Evolutionary conservation across 2,329 filamentous ascomycete genomes (phyloP).

Genomic region (Colletotrichum nymphaeae): DNA sequence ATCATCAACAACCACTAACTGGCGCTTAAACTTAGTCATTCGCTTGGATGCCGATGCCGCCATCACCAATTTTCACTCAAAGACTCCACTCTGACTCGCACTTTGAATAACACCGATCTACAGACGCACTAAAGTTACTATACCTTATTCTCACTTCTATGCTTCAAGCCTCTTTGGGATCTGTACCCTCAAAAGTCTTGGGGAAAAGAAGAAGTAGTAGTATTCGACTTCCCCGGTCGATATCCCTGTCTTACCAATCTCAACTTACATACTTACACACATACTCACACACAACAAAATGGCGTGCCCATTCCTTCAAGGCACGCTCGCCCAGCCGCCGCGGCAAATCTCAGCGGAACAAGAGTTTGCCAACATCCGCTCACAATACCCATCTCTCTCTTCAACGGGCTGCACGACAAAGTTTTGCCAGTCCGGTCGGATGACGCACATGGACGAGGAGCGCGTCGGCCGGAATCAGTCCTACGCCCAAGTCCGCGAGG

Average conservation of each 20-base stretch:
- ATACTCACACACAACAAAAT: slow-evolving; percentile 1
- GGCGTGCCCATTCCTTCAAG: slow-evolving; percentile 32
- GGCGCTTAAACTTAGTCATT: slow-evolving; percentile 21
- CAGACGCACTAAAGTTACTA: neutral
- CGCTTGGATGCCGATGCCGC: slow-evolving; percentile 15
- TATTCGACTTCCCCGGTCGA: neutral
- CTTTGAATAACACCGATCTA: neutral
- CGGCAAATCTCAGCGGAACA: slow-evolving; percentile 23
- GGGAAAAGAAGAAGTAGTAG: neutral
- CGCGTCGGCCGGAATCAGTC: slow-evolving; percentile 32
- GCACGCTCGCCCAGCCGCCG: slow-evolving; percentile 24
- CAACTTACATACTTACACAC: neutral
- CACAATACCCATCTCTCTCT: slow-evolving; percentile 23
- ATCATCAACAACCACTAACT: neutral
- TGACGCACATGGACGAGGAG: slow-evolving; percentile 33
- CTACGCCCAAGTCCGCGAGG: slow-evolving; percentile 32
- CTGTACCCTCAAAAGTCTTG: neutral
- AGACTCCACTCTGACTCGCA: slow-evolving; percentile 18
- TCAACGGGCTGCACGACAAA: slow-evolving; percentile 28
- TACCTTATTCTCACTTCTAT: neutral
- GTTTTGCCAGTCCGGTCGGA: slow-evolving; percentile 31
- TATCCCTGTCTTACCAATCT: neutral
- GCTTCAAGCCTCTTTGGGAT: neutral
- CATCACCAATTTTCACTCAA: slow-evolving; percentile 25
- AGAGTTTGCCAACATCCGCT: slow-evolving; percentile 33